Base-by-base conservation (phyloP, 805 yeast genomes). In the Kodamaea fukazawae region DNA sequence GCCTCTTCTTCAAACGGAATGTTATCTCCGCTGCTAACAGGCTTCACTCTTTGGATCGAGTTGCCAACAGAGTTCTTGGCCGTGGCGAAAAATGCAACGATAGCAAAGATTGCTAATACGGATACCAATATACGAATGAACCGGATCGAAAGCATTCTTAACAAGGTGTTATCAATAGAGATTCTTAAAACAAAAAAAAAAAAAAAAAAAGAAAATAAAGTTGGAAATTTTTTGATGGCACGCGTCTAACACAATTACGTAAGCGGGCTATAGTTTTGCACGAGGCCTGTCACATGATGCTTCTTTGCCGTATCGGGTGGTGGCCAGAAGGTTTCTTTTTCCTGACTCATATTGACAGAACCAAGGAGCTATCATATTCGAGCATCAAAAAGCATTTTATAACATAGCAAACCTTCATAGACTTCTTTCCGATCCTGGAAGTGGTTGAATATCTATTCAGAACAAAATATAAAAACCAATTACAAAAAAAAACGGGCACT, bases 81-180 rank as follows among this genome's bases (percentile, higher is more conserved):
- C 3, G 75, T 57, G 37, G 72, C 68, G 38, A 81, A 63, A 48
- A 79, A 68, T 28, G 73, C 60, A 15, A 79, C 64, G 38, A 81
- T 57, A 50, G 71, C 67, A 36, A 81, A 58, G 22, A 79, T 58
- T 16, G 75, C 75, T 31, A 78, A 49, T 2, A 80, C 74, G 9
- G 76, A 76, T 9, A 78, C 55, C 11, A 76, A 47, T 44, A 76
- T 70, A 44, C 85, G 78, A 49, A 73, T 62, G 57, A 76, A 76
- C 53, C 78, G 67, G 42, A 68, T 61, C 48, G 70, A 56, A 49
- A 67, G 45, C 68, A 67, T 60, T 32, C 35, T 30, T 34, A 32
- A 32, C 35, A 32, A 27, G n/a, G 35, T 32, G 35, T 32, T 32
- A 32, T 32, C 32, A 12, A 20, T 20, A 20, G 23, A 20, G 5